These are phyloP conservation scores for Ogataea paraovalis DNA, from an alignment of 805 yeast genomes.

Conservation along the genomic window DNA sequence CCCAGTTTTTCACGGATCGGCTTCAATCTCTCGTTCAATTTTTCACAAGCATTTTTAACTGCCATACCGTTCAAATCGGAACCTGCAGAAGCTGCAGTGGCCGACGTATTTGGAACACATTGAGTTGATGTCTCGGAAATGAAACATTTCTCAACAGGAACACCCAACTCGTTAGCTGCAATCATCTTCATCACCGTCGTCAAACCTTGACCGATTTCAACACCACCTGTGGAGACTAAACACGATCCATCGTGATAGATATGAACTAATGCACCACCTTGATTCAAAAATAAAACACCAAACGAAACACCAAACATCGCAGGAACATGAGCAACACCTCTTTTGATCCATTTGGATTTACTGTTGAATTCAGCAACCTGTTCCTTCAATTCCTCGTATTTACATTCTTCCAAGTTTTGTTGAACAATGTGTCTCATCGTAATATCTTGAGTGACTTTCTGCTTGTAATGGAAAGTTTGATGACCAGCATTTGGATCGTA, in stretches of 20 bases:
- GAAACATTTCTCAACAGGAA: slow-evolving; percentile 38
- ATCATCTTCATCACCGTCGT: slow-evolving; percentile 47
- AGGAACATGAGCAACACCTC: slow-evolving; percentile 45
- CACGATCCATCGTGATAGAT: slow-evolving; percentile 46
- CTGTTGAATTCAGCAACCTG: slow-evolving; percentile 40
- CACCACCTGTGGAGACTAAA: slow-evolving; percentile 44
- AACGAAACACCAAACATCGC: slow-evolving; percentile 45
- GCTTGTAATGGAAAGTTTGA: slow-evolving; percentile 38
- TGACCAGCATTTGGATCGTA: slow-evolving; percentile 24
- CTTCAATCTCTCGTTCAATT: slow-evolving; percentile 36
- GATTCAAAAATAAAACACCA: slow-evolving; percentile 42
- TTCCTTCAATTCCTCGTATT: slow-evolving; percentile 31
- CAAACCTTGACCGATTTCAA: slow-evolving; percentile 48
- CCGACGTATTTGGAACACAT: slow-evolving; percentile 43
- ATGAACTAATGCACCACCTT: slow-evolving; percentile 45
- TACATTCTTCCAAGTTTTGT: slow-evolving; percentile 33
- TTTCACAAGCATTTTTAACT: slow-evolving; percentile 43
- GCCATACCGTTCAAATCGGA: slow-evolving; percentile 49
- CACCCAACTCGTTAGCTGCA: slow-evolving; percentile 40
- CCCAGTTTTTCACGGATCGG: slow-evolving; percentile 37
- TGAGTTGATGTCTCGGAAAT: slow-evolving; percentile 46
- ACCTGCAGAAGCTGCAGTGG: slow-evolving; percentile 48
- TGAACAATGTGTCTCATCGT: slow-evolving; percentile 35
- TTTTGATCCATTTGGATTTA: slow-evolving; percentile 40
- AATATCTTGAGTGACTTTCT: slow-evolving; percentile 37